Evolutionary conservation across 768 basidiomycete genomes (phyloP), one percentile per base, ranked within the genome.

Genomic region (Tulasnella sp.): DNA sequence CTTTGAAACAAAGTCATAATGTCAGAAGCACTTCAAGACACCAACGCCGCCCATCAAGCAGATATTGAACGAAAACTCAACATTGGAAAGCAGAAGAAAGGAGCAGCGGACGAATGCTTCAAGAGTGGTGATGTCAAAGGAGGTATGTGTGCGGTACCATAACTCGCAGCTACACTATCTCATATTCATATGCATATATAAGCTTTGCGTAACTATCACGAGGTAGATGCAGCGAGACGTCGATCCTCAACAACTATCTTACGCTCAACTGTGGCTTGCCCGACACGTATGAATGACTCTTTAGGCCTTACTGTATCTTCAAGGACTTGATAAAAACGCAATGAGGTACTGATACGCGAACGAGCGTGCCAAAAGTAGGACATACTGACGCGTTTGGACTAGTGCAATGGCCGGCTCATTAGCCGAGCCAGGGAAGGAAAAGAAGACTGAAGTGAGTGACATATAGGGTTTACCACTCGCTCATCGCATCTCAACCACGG

Each of bases 181-280:
- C n/a, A 29, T n/a, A 17, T 26, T 22, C 34, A 26, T 17, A n/a
- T 73, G 19, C 1, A 71, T 9, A 39, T 59, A 3, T 47, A 17
- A 94, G 92, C 91, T 70, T 80, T 94, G 34, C 80, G 84, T 77
- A 82, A 82, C 1, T 94, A 94, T 80, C 90, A 94, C 77, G 84
- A 87, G 84, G 91, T 91, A 76, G 74, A 75, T 72, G 11, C 40
- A n/a, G 29, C 52, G 35, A 35, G 22, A 29, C 37, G 41, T 36
- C 29, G 42, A 34, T 67, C 40, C 19, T 42, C 29, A 7, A 22
- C 8, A 8, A 65, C 32, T 12, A 40, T 59, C 22, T 59, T 29
- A n/a, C 35, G 63, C 63, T 11, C 16, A 22, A 40, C 5, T 12
- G 29, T 34, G 35, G 26, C 17, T 70, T 69, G 26, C 64, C 40